Evolutionary conservation across 176 grass and related monocot species (phyloP), one percentile per base, ranked within the genome.

Genomic region (Oryza longistaminata): DNA sequence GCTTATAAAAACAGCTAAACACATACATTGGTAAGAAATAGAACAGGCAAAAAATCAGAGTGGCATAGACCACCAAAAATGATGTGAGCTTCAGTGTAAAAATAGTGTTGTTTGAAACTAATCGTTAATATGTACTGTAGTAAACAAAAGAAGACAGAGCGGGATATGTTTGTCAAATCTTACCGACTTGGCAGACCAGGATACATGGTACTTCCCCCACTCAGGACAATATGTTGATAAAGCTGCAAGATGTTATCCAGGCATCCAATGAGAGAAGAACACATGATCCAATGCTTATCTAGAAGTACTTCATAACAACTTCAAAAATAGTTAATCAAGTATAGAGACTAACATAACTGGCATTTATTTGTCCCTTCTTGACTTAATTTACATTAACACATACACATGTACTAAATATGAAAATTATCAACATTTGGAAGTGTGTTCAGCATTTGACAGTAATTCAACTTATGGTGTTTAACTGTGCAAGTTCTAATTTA

Each of bases 121-220:
- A 58, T 73, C 7, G 55, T 77, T 39, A 10, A 50, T 55, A 34
- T 60, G 48, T 70, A 19, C 5, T 66, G 14, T 58, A 53, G 43
- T 66, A 73, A 21, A 61, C 2, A 15, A 24, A 76, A 44, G 25
- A 15, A 73, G 19, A 74, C 11, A 79, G 6, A 25, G 14, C 37
- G 25, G 7, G 82, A 82, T 12, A 76, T 35, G 55, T 27, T 49
- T 42, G 60, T 21, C 66, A 31, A 61, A 64, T 87, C 78, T 81
- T 88, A 94, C 96, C 96, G 73, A 77, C 96, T 98, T 77, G 93
- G 96, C 22, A 98, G 80, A 80, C 96, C 93, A 95, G 93, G 93
- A 85, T 94, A 98, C 93, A 94, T 96, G 73, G 96, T 96, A 86
- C 91, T 98, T 86, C 96, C 93, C 67, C 96, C 96, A 90, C 93